Percentiles rank a stretch among this genome's conserved stretches.
Conservation (phyloP, 768 basidiomycete species). For the Kwoniella shandongensis region DNA sequence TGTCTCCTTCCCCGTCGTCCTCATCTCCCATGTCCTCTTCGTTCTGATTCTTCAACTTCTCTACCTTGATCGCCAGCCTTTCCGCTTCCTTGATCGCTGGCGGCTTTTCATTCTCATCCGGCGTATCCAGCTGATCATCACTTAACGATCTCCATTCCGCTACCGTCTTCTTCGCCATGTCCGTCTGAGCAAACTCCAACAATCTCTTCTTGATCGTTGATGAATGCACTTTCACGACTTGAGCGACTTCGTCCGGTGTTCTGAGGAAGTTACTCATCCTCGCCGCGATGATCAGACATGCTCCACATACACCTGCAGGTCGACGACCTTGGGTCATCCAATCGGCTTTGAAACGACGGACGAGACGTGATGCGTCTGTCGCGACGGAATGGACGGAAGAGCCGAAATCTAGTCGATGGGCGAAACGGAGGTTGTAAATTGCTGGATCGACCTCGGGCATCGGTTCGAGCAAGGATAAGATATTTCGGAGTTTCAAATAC, state of each 20-base stretch:
- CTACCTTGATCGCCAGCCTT: conserved; percentile 22
- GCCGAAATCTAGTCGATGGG: conserved; percentile 90
- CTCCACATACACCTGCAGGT: conserved; percentile 96
- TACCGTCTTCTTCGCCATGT: conserved; percentile 78
- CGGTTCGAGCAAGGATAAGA: conserved; percentile 59
- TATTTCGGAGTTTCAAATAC: conserved; percentile 82
- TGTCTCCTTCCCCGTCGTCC: conserved; percentile 29
- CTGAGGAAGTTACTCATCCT: conserved; percentile 98
- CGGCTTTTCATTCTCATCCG: conserved; percentile 33
- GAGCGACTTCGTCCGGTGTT: conserved; percentile 91
- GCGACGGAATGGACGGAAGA: conserved; percentile 67
- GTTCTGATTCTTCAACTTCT: conserved; percentile 23
- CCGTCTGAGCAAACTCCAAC: conserved; percentile 90
- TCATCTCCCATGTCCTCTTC: conserved; percentile 48
- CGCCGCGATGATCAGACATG: conserved; percentile 88
- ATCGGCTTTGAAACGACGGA: conserved; percentile 89
- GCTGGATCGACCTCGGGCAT: conserved; percentile 87
- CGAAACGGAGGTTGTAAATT: conserved; percentile 93
- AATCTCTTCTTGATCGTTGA: conserved; percentile 87
- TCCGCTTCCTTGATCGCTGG: conserved; percentile 33
- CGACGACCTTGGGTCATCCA: conserved; percentile 96
- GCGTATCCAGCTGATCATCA: conserved; percentile 30
- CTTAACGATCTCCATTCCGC: conserved; percentile 79
- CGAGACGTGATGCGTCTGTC: conserved; percentile 87
- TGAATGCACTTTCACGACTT: conserved; percentile 99